A percentile compares a stretch with the other conserved stretches of the same genome.
Evolutionary conservation across 345 rosid species (phyloP).

Genomic region (Murraya paniculata): DNA sequence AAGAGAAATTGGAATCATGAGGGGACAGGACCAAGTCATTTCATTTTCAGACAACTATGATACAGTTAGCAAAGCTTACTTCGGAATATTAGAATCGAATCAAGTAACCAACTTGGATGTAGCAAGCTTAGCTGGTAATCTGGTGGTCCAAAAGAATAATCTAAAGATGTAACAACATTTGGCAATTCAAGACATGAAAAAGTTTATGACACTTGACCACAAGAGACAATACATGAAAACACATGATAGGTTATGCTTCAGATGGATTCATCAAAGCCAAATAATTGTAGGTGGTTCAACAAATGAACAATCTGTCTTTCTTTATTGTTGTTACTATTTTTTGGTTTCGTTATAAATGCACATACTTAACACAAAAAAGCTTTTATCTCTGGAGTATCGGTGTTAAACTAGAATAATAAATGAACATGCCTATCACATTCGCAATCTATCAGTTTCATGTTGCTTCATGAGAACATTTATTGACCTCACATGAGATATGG

Average conservation of each 20-base stretch:
- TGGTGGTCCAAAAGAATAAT: constrained; percentile 9
- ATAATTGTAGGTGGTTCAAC: not conserved
- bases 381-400: not conserved
- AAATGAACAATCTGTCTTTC: not conserved
- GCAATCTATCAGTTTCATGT: not conserved
- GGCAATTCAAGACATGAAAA: not conserved
- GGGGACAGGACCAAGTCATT: constrained; percentile 28
- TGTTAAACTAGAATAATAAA: not conserved
- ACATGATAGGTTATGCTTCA: not conserved
- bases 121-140: constrained; percentile 13
- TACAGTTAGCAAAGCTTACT: constrained; percentile 3
- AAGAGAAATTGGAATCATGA: constrained; percentile 9
- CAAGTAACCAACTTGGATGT: not conserved
- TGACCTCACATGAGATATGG: not conserved
- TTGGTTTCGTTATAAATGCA: not conserved
- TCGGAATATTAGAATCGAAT: not conserved
- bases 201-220: not conserved
- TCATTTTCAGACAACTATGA: constrained; percentile 23
- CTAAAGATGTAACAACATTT: not conserved
- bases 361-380: not conserved
- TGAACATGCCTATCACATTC: not conserved
- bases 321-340: not conserved
- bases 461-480: not conserved
- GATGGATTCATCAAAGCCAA: not conserved
- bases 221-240: not conserved